These are phyloP conservation scores for Hordeum vulgare DNA, from an alignment of 176 grass and related monocot genomes.

Conservation along the genomic window DNA sequence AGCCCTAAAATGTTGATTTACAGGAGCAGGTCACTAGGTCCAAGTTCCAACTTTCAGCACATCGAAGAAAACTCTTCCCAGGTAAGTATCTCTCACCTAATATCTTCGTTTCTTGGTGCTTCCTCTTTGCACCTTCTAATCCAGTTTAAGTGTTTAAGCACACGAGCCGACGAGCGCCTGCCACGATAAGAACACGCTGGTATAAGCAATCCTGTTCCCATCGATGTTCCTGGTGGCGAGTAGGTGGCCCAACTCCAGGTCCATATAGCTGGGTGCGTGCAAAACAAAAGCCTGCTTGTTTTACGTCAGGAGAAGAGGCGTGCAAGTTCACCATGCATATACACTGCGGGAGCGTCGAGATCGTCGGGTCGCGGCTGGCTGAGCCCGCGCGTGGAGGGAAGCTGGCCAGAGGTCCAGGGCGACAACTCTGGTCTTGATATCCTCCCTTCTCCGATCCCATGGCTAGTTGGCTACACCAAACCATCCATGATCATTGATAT, in stretches of 20 bases:
- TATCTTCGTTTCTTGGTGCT: too few relatives aligned
- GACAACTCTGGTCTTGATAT: too few relatives aligned
- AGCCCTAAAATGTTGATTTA: background rate
- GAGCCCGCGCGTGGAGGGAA: background rate
- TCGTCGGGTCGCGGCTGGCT: background rate
- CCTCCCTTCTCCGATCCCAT: too few relatives aligned
- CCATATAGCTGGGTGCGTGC: too few relatives aligned
- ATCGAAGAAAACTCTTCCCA: background rate
- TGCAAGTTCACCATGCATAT: background rate
- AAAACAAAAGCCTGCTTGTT: too few relatives aligned
- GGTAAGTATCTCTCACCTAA: background rate
- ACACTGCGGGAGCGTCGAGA: background rate
- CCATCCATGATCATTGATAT: too few relatives aligned
- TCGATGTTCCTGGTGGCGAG: background rate
- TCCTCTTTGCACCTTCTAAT: too few relatives aligned
- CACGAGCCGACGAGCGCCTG: background rate
- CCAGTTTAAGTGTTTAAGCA: background rate
- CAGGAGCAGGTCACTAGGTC: background rate
- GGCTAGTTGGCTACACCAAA: too few relatives aligned
- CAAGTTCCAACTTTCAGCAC: background rate
- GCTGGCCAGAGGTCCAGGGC: too few relatives aligned
- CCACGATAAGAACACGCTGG: too few relatives aligned
- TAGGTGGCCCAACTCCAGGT: too few relatives aligned
- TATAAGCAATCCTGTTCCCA: background rate
- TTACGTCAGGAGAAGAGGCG: too few relatives aligned